Evolutionary conservation across 1,284 basidiomycete genomes (phyloP).

Genomic region (Xerocomus amazonicus): DNA sequence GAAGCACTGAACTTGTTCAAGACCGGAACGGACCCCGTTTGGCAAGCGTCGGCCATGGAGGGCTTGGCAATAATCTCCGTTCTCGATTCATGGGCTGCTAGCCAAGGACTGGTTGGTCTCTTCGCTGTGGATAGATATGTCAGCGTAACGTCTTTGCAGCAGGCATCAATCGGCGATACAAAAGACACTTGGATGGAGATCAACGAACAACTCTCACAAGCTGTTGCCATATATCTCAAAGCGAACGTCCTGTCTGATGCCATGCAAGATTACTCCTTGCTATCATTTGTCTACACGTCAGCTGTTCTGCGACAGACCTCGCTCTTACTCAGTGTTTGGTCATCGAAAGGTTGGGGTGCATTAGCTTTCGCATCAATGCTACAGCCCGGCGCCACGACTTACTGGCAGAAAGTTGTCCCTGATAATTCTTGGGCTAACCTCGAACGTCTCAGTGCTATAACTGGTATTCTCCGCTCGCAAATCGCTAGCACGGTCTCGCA

Average conservation of each 20-base stretch:
- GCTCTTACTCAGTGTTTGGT: conserved; percentile 76
- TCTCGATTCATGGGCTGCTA: conserved; percentile 79
- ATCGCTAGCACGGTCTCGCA: conserved; percentile 65
- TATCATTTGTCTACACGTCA: conserved; percentile 63
- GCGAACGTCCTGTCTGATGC: conserved; percentile 51
- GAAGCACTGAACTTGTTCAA: conserved; percentile 78
- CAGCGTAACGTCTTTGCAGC: conserved; percentile 37
- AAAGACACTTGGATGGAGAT: conserved; percentile 70
- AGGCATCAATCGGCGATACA: conserved; percentile 43
- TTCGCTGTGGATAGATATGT: conserved; percentile 1
- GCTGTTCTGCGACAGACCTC: conserved; percentile 66
- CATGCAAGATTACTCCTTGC: conserved; percentile 54
- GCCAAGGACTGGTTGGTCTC: conserved; percentile 62
- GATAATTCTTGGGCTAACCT: conserved; percentile 45
- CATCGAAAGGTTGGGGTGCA: conserved; percentile 82
- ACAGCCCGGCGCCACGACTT: conserved; percentile 56
- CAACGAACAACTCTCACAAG: conserved; percentile 65
- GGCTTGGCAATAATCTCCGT: conserved; percentile 74
- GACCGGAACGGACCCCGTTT: conserved; percentile 69
- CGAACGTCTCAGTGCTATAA: conserved; percentile 61
- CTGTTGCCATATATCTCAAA: conserved; percentile 59
- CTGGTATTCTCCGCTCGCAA: conserved; percentile 64
- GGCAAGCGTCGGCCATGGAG: conserved; percentile 86
- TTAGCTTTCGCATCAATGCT: conserved; percentile 76
- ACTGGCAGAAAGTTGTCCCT: conserved; percentile 44